These are phyloP conservation scores for Euptelea pleiosperma DNA, from an alignment of 164 flowering plant genomes.

Conservation along the genomic window DNA sequence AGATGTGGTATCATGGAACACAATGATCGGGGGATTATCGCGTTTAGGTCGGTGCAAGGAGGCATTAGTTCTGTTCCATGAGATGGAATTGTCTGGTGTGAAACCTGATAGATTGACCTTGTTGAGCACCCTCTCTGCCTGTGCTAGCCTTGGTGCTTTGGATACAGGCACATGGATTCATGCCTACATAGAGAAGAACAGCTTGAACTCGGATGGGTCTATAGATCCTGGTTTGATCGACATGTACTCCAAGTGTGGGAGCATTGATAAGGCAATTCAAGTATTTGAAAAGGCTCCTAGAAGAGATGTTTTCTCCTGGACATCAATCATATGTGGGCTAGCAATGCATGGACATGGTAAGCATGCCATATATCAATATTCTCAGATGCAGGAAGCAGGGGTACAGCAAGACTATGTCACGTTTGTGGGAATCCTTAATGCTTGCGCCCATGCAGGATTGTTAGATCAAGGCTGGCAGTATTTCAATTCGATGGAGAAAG, in stretches of 20 bases:
- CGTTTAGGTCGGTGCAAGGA: slow-evolving; percentile 19
- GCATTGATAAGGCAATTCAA: slow-evolving; percentile 30
- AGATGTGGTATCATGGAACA: slow-evolving; percentile 34
- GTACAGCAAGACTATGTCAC: slow-evolving; percentile 24
- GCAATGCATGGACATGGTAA: slow-evolving; percentile 28
- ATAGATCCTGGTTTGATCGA: slow-evolving; percentile 26
- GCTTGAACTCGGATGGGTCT: slow-evolving; percentile 22
- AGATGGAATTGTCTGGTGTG: slow-evolving; percentile 23
- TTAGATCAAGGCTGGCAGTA: slow-evolving; percentile 21
- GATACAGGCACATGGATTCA: slow-evolving; percentile 32
- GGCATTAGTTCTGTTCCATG: slow-evolving; percentile 22
- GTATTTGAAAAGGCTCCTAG: slow-evolving; percentile 22
- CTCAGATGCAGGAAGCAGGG: slow-evolving; percentile 18
- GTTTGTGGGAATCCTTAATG: slow-evolving; percentile 27
- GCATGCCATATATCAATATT: slow-evolving; percentile 18
- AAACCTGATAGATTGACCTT: slow-evolving; percentile 26
- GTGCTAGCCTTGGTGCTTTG: slow-evolving; percentile 32
- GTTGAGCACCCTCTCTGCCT: slow-evolving; percentile 26
- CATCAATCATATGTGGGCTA: slow-evolving; percentile 28
- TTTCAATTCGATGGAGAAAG: slow-evolving; percentile 20
- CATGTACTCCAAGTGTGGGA: slow-evolving; percentile 32
- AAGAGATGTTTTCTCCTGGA: slow-evolving; percentile 29
- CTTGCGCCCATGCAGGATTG: slow-evolving; percentile 33
- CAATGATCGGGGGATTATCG: slow-evolving; percentile 22
- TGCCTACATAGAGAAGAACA: slow-evolving; percentile 24